Conservation (phyloP, 108 stramenopile species). For the Aurantiochytrium sp. region DNA sequence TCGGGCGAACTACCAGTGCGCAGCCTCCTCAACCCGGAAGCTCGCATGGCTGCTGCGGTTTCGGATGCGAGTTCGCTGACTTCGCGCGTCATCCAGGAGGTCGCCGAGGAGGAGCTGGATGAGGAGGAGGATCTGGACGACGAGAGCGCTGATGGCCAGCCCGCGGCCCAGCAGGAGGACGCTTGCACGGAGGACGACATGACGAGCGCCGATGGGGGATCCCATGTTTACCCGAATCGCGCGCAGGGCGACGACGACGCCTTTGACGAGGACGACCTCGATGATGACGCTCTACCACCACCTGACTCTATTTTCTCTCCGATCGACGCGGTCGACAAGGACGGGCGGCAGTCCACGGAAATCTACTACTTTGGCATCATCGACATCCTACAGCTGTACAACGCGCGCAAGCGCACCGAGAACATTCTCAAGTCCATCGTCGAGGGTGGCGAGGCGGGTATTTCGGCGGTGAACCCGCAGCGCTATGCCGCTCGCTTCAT, state of each 20-base stretch:
- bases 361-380: slow-evolving; percentile 88
- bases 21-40: too few species aligned
- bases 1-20: not conserved
- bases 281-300: not conserved
- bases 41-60: too few species aligned
- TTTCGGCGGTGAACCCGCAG: slow-evolving; percentile 48
- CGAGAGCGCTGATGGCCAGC: not conserved
- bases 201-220: too few species aligned
- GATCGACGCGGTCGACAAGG: not conserved
- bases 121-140: not conserved
- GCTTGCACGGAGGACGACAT: too few species aligned
- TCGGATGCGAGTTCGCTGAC: too few species aligned
- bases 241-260: too few species aligned
- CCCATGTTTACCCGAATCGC: too few species aligned
- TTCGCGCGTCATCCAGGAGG: not conserved
- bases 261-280: too few species aligned
- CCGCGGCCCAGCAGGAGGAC: too few species aligned
- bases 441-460: slow-evolving; percentile 32
- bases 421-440: slow-evolving; percentile 43
- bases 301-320: not conserved
- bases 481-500: slow-evolving; percentile 56
- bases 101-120: not conserved
- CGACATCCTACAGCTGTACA: slow-evolving; percentile 94
- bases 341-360: not conserved
- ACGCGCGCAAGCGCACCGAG: slow-evolving; percentile 76